Percentiles rank a stretch among this genome's conserved stretches.
These are phyloP conservation scores for Apiospora phragmitis DNA, from an alignment of 2,329 filamentous ascomycete genomes.

Conservation along the genomic window DNA sequence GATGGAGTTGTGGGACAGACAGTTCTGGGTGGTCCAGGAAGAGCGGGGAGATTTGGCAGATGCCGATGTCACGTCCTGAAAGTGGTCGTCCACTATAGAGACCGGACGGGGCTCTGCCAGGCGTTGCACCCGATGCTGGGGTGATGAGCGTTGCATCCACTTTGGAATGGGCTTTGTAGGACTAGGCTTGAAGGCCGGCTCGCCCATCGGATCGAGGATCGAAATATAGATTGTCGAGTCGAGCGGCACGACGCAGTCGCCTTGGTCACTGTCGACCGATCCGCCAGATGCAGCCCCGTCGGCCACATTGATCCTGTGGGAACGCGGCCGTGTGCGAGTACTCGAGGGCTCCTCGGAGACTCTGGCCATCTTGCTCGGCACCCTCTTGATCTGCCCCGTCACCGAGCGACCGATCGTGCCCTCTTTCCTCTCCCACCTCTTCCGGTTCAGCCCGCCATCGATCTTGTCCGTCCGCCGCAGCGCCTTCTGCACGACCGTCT, in stretches of 20 bases:
- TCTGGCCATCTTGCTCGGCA: slow-evolving; percentile 12
- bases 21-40: slow-evolving; percentile 5
- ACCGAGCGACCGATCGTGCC: slow-evolving; percentile 17
- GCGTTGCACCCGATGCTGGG: slow-evolving; percentile 15
- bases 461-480: slow-evolving; percentile 42
- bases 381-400: slow-evolving; percentile 19
- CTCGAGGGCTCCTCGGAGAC: slow-evolving; percentile 7
- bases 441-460: slow-evolving; percentile 48
- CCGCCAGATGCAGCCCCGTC: slow-evolving; percentile 16
- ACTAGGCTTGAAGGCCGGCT: slow-evolving; percentile 47
- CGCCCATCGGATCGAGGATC: slow-evolving; percentile 48
- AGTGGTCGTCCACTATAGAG: slow-evolving; percentile 29
- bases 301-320: slow-evolving; percentile 7
- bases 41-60: neutral
- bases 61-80: slow-evolving; percentile 15
- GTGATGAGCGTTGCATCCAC: slow-evolving; percentile 42
- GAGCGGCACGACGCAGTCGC: slow-evolving; percentile 24
- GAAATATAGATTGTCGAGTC: slow-evolving; percentile 49
- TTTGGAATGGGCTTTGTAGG: slow-evolving; percentile 52
- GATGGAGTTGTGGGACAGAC: slow-evolving; percentile 20
- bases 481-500: slow-evolving; percentile 40
- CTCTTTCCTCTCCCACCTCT: slow-evolving; percentile 41
- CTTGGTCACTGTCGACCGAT: slow-evolving; percentile 13
- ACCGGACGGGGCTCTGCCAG: slow-evolving; percentile 18
- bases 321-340: slow-evolving; percentile 14